Base-by-base conservation (phyloP, 2,329 filamentous ascomycete genomes). In the Paraphoma chrysanthemicola region DNA sequence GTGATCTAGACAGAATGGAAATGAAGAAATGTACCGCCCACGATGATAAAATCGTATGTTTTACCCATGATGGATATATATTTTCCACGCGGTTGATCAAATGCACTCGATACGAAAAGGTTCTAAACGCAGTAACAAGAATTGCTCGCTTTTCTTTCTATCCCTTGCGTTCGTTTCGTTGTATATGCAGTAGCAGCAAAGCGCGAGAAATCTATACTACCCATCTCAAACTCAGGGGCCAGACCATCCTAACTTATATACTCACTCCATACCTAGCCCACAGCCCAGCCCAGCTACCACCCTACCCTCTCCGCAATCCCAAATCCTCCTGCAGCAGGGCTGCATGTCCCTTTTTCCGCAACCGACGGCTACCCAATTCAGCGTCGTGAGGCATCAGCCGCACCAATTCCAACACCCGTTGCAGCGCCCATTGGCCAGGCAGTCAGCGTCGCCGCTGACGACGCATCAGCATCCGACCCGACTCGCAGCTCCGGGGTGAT, bases 31-130 rank as follows among this genome's bases (percentile, higher is more conserved):
- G 12, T 67, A 78, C 78, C 74, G 48, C 78, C 78, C 31, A 80
- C 74, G n/a, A 80, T 70, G 31, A 80, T 70, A 53, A 79, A 79
- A 53, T 79, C 77, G 44, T 68, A 75, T 10, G 55, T 49, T n/a
- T 45, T 38, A 38, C 57, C 29, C 68, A 72, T 72, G 14, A 1
- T 41, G 42, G 29, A 6, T 16, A 3, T 14, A 6, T 42, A 4
- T 42, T 3, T 42, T 42, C 7, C 33, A 36, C 33, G 23, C 23
- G 23, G 23, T 23, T 23, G 23, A 2, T 23, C 5, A 5, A 23
- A 23, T 23, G 23, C 23, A 23, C 2, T 23, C 5, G 23, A 23
- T 23, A 23, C 23, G 5, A 2, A 23, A 23, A 23, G 5, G 5
- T 23, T 23, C 2, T 23, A 23, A 23, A 23, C 5, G 23, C 23